Base-by-base conservation (phyloP, 225 moss, liverwort and hornwort genomes). In the Thuidium tamariscinum region DNA sequence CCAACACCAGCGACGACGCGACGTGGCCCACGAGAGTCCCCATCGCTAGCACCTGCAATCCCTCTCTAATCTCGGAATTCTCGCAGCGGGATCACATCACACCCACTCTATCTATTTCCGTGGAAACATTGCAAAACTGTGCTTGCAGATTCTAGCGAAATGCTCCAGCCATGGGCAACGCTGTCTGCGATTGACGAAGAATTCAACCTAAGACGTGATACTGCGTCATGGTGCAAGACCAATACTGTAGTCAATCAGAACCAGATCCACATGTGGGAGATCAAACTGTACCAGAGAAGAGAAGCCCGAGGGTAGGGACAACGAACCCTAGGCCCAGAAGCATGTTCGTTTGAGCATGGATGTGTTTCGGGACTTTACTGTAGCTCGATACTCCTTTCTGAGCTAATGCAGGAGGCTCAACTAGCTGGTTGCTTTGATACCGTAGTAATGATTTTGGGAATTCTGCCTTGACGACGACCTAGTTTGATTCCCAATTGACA, bases 21-120 rank as follows among this genome's bases (percentile, higher is more conserved):
- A 95, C 64, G 65, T 95, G 93, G 51, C 96, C 95, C 57, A 90
- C 89, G 37, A 95, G 91, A 34, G 94, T 93, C 66, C 96, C 97
- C 97, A 97, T 97, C 39, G 32, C 83, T 77, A 32, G 64, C 75
- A 69, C 80, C 77, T 51, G 56, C 51, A 75, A 76, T 46, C 46
- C 85, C 85, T 44, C 54, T 49, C 65, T n/a, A 82, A 59, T 66
- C 61, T 86, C 29, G 83, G 74, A 86, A 44, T 51, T 82, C 59
- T 27, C 18, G 51, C 37, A 67, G 70, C 69, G 17, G 27, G 79
- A 55, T 84, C 52, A 89, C 87, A 80, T 80, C 83, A 82, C 63
- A 32, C 52, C 61, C 32, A 30, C 73, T 52, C 72, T 39, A 70
- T 57, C 82, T 85, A 82, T 85, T 16, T 64, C 55, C 65, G 74